These are phyloP conservation scores for Aspergillus cavernicola DNA, from an alignment of 495 filamentous ascomycete genomes.

Conservation along the genomic window DNA sequence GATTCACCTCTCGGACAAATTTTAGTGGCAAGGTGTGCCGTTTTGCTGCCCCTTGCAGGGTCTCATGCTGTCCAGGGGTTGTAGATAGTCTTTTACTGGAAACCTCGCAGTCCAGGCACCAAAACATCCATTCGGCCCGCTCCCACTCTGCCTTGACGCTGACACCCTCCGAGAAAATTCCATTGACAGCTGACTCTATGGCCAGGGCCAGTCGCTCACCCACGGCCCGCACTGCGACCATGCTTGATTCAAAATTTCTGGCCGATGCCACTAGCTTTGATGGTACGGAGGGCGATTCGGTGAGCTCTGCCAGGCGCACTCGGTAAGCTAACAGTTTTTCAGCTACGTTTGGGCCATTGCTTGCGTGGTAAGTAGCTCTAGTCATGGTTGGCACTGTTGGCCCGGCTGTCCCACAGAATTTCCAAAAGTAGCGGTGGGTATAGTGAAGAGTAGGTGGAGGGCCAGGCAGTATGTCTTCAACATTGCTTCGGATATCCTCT, in stretches of 20 bases:
- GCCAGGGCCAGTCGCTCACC: neutral
- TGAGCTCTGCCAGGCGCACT: neutral
- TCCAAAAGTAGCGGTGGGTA: no score
- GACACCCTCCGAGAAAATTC: neutral
- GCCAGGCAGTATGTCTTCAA: no score
- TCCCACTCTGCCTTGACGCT: neutral
- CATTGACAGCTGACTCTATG: neutral
- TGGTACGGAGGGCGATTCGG: neutral
- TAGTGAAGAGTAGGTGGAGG: no score
- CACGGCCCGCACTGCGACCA: neutral
- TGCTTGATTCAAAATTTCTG: neutral
- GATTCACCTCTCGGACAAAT: neutral
- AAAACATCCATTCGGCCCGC: neutral
- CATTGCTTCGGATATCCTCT: no score
- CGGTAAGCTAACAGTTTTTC: neutral
- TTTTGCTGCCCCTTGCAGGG: no score
- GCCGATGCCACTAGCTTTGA: neutral
- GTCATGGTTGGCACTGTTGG: no score
- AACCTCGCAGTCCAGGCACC: neutral
- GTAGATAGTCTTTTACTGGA: no score
- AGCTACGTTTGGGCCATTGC: neutral
- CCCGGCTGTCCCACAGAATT: no score
- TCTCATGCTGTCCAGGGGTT: no score
- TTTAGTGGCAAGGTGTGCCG: neutral
- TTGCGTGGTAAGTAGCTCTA: no score